These are phyloP conservation scores for Penicillium polonicum DNA, from an alignment of 2,329 filamentous ascomycete species.

Conservation along the genomic window DNA sequence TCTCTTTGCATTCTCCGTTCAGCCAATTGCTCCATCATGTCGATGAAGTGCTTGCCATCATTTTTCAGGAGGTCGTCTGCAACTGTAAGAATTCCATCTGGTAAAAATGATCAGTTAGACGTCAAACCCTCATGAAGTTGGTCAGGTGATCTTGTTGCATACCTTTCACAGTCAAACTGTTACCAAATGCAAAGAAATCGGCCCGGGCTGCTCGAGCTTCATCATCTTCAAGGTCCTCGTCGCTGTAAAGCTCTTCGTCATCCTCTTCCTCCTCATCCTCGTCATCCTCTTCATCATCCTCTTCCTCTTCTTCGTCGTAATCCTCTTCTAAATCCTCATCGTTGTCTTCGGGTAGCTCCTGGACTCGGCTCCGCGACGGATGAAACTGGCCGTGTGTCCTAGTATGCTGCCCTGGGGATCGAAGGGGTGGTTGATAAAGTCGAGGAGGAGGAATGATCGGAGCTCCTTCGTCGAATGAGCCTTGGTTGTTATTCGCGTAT, in stretches of 20 bases:
- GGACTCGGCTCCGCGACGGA: conserved; percentile 71
- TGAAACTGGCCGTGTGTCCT: conserved; percentile 57
- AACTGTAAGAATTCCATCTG: conserved; percentile 94
- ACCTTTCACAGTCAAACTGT: conserved; percentile 93
- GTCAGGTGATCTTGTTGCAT: conserved; percentile 26
- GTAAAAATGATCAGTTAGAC: conserved; percentile 43
- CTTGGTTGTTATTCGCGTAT: conserved; percentile 84
- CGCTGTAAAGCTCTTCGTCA: conserved; percentile 66
- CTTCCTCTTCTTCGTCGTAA: conserved; percentile 56
- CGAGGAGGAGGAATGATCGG: conserved; percentile 68
- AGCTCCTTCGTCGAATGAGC: conserved; percentile 58
- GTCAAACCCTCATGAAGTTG: conserved; percentile 18
- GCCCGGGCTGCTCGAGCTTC: conserved; percentile 63
- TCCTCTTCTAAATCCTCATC: conserved; percentile 55
- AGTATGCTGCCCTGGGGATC: conserved; percentile 60
- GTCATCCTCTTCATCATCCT: conserved; percentile 41
- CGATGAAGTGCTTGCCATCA: conserved; percentile 98
- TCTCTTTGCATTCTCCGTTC: conserved; percentile 96
- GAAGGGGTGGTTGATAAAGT: conserved; percentile 56
- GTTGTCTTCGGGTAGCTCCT: conserved; percentile 57
- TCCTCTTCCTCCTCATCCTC: conserved; percentile 66
- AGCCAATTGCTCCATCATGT: conserved; percentile 99
- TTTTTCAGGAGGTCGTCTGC: conserved; percentile 98
- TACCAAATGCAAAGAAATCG: conserved; percentile 97
- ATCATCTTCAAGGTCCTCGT: conserved; percentile 62